Base-by-base conservation (phyloP, 2,329 filamentous ascomycete genomes). In the Uncinocarpus reesii region DNA sequence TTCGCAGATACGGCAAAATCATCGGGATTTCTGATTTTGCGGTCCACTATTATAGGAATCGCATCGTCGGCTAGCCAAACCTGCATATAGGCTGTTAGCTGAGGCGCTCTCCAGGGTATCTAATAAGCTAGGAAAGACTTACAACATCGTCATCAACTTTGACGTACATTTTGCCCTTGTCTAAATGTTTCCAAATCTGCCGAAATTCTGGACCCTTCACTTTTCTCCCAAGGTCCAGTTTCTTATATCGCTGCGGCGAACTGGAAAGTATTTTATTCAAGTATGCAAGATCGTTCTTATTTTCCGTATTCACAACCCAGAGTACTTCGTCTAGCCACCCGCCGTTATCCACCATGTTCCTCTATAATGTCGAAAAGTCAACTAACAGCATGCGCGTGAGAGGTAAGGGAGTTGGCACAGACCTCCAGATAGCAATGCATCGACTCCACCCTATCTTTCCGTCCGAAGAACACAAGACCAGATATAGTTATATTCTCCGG, bases 401-500 rank as follows among this genome's bases (percentile, higher is more conserved):
- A 2, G 10, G 8, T 4, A 38, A n/a, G 8, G 8, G 3, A 42
- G 21, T n/a, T 28, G n/a, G 29, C 6, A 15, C 23, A 24, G 55
- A 68, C 63, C 62, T 67, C 64, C 29, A 70, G 56, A 51, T 73
- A 74, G 50, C 71, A 74, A 51, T 72, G 70, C 34, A 74, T 55
- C 23, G 74, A 66, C 26, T 70, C 66, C 20, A 73, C 68, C 7
- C 67, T 66, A 48, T 63, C 59, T 42, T 65, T 65, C 13, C 71
- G 65, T 16, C 71, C 71, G 51, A 64, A 74, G 49, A 74, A 74
- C 0, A 74, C 67, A 48, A 73, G 61, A 13, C 62, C 71, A 50
- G 72, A 63, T n/a, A 74, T 58, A 13, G 40, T 31, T 21, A 49
- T 31, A 34, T 50, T 37, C 15, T 50, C 35, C 7, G 48, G 48